Evolutionary conservation across 768 basidiomycete genomes (phyloP), one percentile per base, ranked within the genome.

Genomic region (Amanita rimosa): DNA sequence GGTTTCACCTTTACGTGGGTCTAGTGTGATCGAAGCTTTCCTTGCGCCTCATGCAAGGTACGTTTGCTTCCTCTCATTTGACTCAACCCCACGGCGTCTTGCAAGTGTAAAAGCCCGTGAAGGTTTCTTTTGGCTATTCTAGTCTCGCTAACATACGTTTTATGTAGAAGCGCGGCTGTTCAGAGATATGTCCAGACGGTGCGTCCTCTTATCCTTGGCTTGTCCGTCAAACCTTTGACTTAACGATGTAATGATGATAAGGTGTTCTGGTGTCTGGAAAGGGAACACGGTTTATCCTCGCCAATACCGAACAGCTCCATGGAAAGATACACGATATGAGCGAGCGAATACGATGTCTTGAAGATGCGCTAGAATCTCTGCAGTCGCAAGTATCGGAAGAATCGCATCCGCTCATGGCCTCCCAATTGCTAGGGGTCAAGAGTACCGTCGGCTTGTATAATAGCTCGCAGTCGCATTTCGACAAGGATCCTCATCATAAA

Each of bases 181-280:
- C 78, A 13, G 78, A 80, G 57, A 81, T 81, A 54, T 81, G 79
- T 57, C 79, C 79, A 17, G 75, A 79, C 57, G 79, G 79, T 78
- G 46, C n/a, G 65, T 53, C 14, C 17, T 43, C 14, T 40, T 19
- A 27, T 14, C 8, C 11, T 17, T 21, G 43, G 24, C 22, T 1
- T 31, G 26, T 46, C 19, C 51, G 40, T 34, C n/a, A 39, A 35
- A 24, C 19, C n/a, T 39, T 31, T n/a, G n/a, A n/a, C n/a, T n/a
- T n/a, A n/a, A n/a, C n/a, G n/a, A n/a, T n/a, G n/a, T n/a, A n/a
- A n/a, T n/a, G n/a, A n/a, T n/a, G n/a, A n/a, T n/a, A n/a, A 80
- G 79, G 79, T 53, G 78, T 79, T 37, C 70, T 81, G 48, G 79
- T 79, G 2, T 81, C 79, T 35, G 79, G 79, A 29, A 79, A 79